Base-by-base conservation (phyloP, 2,329 filamentous ascomycete species). In the Diaporthe australafricana region DNA sequence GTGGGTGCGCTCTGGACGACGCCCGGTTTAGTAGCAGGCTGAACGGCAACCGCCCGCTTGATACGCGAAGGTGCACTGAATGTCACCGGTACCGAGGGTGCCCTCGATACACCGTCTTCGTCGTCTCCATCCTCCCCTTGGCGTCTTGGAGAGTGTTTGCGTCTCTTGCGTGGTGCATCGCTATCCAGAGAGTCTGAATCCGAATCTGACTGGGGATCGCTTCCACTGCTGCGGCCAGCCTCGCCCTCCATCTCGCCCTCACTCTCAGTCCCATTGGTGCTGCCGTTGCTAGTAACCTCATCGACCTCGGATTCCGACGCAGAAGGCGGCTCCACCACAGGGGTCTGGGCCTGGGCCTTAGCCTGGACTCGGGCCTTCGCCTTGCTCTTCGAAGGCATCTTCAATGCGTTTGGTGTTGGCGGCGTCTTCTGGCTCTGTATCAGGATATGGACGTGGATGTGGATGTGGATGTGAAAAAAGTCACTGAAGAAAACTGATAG, bases 41-140 rank as follows among this genome's bases (percentile, higher is more conserved):
- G 38, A 27, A 30, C 42, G 3, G 50, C 32, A 38, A 42, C 71
- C 67, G 81, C 84, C 74, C 82, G 81, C 75, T 83, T 88, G 72
- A 90, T 83, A 71, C 88, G 84, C 5, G 88, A 90, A 3, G 88
- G 88, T 5, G 84, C 87, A 72, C 84, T 82, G 14, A 84, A 84
- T 16, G 84, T 81, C 68, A 82, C 78, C 12, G 66, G 42, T n/a
- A n/a, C n/a, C n/a, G n/a, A n/a, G n/a, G n/a, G n/a, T 47, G 66
- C 55, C 35, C 27, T 55, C 38, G 50, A 57, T 57, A 83, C 47
- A n/a, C 80, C 78, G 25, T 79, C 79, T 7, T 80, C 79, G 52
- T 83, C 77, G 48, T 78, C 56, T 75, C 75, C 76, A 25, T 77
- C 74, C 12, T 75, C 77, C n/a, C 73, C 76, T 38, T 79, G 78